Base-by-base conservation (phyloP, 2,329 filamentous ascomycete genomes). In the Monosporascus cannonballus region DNA sequence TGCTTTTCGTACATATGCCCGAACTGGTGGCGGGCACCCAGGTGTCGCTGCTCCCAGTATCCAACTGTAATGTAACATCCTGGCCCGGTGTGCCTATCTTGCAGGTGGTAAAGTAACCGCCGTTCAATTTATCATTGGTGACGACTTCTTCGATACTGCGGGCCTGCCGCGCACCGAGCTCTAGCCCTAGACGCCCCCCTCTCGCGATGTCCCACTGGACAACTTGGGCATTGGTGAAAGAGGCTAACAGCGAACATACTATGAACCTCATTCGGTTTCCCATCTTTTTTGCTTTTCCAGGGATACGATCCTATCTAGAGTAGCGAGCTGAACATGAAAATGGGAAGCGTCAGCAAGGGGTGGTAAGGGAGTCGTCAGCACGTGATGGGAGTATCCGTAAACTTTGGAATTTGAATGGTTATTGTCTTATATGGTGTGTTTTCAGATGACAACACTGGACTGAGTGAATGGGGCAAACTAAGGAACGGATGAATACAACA, bases 1-100 rank as follows among this genome's bases (percentile, higher is more conserved):
- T 49, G 6, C 48, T 51, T 3, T 63, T 54, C 17, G 66, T 54
- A 62, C 78, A 81, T 14, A 76, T 70, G 36, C 54, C 55, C 1
- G 75, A 67, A 5, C 51, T 48, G 53, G 60, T 65, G 44, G 67
- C 66, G 15, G 77, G 75, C 39, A 86, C 75, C 83, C 84, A 86
- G 22, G 83, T 76, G 67, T 87, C 84, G 55, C 81, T 84, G 61
- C 81, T 85, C 42, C 83, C 84, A 0, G 83, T 86, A 66, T 86
- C 83, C 45, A 86, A 72, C 64, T 84, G 80, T 50, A 86, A 67
- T 1, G 74, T 77, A 41, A 86, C 55, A 4, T 75, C 67, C 61
- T 86, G 83, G 14, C 69, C 67, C 0, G 83, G 83, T 6, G 77
- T 83, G 18, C 84, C 84, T 24, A 86, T 64, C 25, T 71, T 67